Base-by-base conservation (phyloP, 495 filamentous ascomycete species). In the Hapsidospora chrysogenum region DNA sequence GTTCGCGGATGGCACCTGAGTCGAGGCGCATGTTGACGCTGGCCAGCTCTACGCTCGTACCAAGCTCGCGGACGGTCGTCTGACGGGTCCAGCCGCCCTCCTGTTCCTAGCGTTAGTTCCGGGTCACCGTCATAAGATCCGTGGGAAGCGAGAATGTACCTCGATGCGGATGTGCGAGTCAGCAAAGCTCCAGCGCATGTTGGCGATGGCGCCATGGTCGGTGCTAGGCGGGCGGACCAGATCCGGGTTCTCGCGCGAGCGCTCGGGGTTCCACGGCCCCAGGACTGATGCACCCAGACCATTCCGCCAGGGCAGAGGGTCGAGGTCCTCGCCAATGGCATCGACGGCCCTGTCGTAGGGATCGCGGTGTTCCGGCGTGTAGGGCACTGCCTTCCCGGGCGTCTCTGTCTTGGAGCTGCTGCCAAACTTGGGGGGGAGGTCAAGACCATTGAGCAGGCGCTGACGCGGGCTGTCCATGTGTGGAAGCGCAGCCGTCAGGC, bases 51-150 rank as follows among this genome's bases (percentile, higher is more conserved):
- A 62, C 56, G 42, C 72, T 76, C 10, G 65, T 58, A 4, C 60
- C 59, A 1, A 78, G 50, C 46, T 77, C 75, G 13, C 67, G 62
- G 33, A 73, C 58, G 9, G 73, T 78, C 0, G 73, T 77, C 47
- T 78, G 72, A 1, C 75, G 64, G 1, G 75, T 73, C 75, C 75
- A 79, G 40, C 74, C 73, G 19, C 71, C 71, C 50, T 79, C 74
- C 66, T 76, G 43, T 9, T 32, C 29, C 17, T 25, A 11, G 34
- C 25, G 19, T 19, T 31, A 11, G 34, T 7, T 25, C 23, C 23
- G 7, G 23, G n/a, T 26, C n/a, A n/a, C 23, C 7, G 23, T 7
- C 23, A 7, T 26, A 7, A n/a, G 23, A n/a, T n/a, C 7, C n/a
- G 7, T 26, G 7, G 23, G 23, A 26, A 26, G n/a, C 7, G 7